Evolutionary conservation across 2,329 filamentous ascomycete genomes (phyloP).

Genomic region (Passalora sequoiae): DNA sequence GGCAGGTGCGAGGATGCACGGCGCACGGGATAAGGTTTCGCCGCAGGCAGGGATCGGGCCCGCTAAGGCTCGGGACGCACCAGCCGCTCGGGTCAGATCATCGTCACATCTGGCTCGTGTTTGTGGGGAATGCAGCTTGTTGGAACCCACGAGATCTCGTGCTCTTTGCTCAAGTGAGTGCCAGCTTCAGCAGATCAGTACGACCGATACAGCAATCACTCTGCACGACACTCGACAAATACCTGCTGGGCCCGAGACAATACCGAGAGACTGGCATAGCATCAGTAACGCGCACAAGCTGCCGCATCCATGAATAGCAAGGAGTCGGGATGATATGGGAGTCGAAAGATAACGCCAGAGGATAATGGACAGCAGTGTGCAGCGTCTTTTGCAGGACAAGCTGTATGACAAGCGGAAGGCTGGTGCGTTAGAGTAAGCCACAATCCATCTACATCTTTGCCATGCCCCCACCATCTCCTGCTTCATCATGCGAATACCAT

Average conservation of each 20-base stretch:
- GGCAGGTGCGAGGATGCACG: too few relatives aligned
- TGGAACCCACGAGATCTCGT: background rate
- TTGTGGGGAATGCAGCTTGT: background rate
- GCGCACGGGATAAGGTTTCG: too few relatives aligned
- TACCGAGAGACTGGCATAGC: background rate
- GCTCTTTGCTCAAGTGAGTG: too few relatives aligned
- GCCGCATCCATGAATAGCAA: background rate
- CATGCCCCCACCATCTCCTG: constrained; percentile 33
- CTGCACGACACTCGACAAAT: background rate
- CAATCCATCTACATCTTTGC: background rate
- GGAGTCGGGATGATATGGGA: background rate
- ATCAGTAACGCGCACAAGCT: background rate
- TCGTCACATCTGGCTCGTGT: background rate
- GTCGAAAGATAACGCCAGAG: background rate
- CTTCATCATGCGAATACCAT: constrained; percentile 5
- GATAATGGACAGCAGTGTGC: constrained; percentile 79
- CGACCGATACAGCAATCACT: too few relatives aligned
- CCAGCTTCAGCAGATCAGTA: too few relatives aligned
- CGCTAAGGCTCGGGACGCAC: too few relatives aligned
- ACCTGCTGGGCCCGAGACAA: too few relatives aligned
- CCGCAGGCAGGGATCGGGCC: too few relatives aligned
- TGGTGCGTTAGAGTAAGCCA: constrained; percentile 78
- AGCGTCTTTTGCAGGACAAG: constrained; percentile 92
- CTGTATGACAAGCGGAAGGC: constrained; percentile 97
- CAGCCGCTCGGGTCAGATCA: too few relatives aligned